Conservation (phyloP, 371 early-diverging fungal genomes). For the Mucor saturninus region DNA sequence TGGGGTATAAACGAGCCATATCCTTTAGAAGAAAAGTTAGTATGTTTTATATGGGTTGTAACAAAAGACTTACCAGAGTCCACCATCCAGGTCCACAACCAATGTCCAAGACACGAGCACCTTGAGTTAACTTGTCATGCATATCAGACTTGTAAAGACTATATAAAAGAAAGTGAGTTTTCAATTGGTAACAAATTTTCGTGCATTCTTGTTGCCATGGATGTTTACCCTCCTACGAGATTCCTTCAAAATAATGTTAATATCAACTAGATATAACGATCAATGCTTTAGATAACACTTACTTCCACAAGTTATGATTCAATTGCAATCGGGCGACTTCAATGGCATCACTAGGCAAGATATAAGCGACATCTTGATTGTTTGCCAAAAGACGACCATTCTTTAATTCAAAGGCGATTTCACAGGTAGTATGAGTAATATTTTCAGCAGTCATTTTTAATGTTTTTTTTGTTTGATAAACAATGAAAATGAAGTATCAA, state of each 20-base stretch:
- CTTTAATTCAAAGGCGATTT: conserved; percentile 29
- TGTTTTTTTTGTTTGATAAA: background rate
- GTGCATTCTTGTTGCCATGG: background rate
- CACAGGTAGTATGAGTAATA: conserved; percentile 1
- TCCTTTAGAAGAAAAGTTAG: conserved; percentile 14
- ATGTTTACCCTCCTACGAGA: conserved; percentile 17
- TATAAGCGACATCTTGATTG: conserved; percentile 41
- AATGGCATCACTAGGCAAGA: conserved; percentile 46
- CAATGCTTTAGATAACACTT: conserved; percentile 12
- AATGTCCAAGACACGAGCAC: conserved; percentile 48
- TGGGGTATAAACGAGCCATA: conserved; percentile 50
- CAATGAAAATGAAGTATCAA: background rate
- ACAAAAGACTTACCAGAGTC: conserved; percentile 32
- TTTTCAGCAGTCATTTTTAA: background rate
- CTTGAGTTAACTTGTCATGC: conserved; percentile 42
- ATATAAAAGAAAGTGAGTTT: background rate
- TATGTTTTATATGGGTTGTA: background rate
- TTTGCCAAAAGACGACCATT: conserved; percentile 36
- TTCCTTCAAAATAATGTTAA: background rate
- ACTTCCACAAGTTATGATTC: conserved; percentile 45
- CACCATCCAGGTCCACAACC: conserved; percentile 59
- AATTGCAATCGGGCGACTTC: conserved; percentile 46
- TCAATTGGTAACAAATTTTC: background rate
- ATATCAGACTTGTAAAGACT: conserved; percentile 45
- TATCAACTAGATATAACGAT: background rate